Base-by-base conservation (phyloP, 441 rosid species). In the Biscutella laevigata region DNA sequence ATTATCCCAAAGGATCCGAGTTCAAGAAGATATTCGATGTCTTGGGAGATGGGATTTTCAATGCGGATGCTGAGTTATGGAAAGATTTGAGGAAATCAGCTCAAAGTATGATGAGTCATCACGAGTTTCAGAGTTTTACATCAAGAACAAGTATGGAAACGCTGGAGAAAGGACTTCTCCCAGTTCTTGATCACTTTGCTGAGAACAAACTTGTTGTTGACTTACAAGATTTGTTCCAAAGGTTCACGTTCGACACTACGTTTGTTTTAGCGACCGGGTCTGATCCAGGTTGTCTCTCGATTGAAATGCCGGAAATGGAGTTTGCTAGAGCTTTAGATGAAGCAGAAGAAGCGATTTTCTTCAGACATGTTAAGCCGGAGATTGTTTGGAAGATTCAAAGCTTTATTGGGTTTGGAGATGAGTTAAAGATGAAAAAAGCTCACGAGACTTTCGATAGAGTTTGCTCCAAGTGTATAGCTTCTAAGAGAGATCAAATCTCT, bases 1-100 rank as follows among this genome's bases (percentile, higher is more conserved):
- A 45, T 9, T 45, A 45, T 13, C 22, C 51, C 2, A 45, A 45
- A 27, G 51, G 51, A 45, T 14, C 14, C 51, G 35, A 45, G 51
- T 45, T 45, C 51, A 45, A 45, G 35, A 45, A 45, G 51, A 7
- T 45, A 45, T 45, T 45, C 35, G 51, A 45, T 27, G 34, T 45
- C 28, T 44, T 44, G 34, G 34, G 50, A 26, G 50, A 44, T 27
- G 50, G 34, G 7, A 44, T 44, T 15, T 44, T 44, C 50, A 44
- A 44, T 7, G 34, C 34, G 21, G 50, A 44, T 15, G 7, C 34
- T 1, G 50, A 44, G 4, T 15, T 44, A 27, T 44, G 50, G 50
- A 44, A 15, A 12, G 50, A 44, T 26, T 21, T 26, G 21, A 45
- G 51, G 22, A 45, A 45, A 15, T 45, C 51, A 26, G 34, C 51